These are phyloP conservation scores for Ascochyta lentis DNA, from an alignment of 2,329 filamentous ascomycete genomes.

Conservation along the genomic window DNA sequence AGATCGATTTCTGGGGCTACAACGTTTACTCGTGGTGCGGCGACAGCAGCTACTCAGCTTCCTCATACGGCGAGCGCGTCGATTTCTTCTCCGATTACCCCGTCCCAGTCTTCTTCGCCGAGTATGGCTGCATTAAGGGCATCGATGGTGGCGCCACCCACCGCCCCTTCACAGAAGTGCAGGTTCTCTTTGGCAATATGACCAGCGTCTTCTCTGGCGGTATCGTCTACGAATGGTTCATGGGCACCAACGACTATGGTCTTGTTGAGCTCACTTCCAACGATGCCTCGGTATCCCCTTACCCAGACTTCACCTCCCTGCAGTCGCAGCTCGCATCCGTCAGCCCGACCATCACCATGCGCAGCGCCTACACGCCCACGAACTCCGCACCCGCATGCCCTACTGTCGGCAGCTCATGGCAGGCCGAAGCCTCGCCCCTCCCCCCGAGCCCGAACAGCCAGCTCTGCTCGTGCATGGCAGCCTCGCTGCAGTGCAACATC, in stretches of 20 bases:
- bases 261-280: slow-evolving; percentile 69
- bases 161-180: slow-evolving; percentile 85
- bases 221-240: slow-evolving; percentile 98
- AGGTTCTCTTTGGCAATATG: slow-evolving; percentile 85
- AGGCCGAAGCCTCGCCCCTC: slow-evolving; percentile 69
- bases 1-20: slow-evolving; percentile 98
- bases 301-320: slow-evolving; percentile 75
- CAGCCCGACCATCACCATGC: slow-evolving; percentile 68
- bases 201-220: slow-evolving; percentile 87
- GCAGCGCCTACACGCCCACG: slow-evolving; percentile 70
- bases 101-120: slow-evolving; percentile 95
- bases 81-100: slow-evolving; percentile 87
- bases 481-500: slow-evolving; percentile 73
- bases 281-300: slow-evolving; percentile 66
- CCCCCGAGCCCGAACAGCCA: slow-evolving; percentile 80
- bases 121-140: slow-evolving; percentile 87
- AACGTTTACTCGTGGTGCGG: slow-evolving; percentile 99
- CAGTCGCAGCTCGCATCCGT: slow-evolving; percentile 71
- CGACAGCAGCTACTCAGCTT: slow-evolving; percentile 73
- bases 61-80: slow-evolving; percentile 82
- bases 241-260: slow-evolving; percentile 89
- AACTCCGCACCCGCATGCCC: slow-evolving; percentile 79
- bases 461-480: slow-evolving; percentile 86
- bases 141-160: slow-evolving; percentile 53
- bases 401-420: slow-evolving; percentile 68